Evolutionary conservation across 495 filamentous ascomycete species (phyloP), one percentile per base, ranked within the genome.

Genomic region (Penicillium fimorum): DNA sequence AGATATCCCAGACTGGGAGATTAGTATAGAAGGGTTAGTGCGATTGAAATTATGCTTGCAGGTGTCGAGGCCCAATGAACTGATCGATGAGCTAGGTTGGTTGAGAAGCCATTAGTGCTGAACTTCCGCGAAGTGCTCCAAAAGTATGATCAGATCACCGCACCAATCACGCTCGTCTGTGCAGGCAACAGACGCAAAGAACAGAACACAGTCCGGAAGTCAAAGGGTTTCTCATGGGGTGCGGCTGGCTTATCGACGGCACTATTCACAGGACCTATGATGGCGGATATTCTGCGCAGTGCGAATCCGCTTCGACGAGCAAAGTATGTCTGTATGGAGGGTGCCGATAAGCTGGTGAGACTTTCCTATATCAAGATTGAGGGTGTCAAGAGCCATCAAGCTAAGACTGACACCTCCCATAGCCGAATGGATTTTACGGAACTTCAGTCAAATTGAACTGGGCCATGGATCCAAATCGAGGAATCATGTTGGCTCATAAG

Each of bases 181-280:
- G 93, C 93, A 12, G 93, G 93, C 0, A 97, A 97, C 65, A 78
- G 93, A 56, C 81, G 93, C 22, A 97, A 97, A 72, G 93, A 97
- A 68, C 93, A 97, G 64, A 97, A 97, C 58, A 77, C 87, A 30
- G 90, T 96, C 2, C 79, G 91, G 27, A 97, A 97, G 68, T 89
- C 89, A 3, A 96, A 96, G 65, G 93, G 93, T 0, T 97, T 97
- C 74, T 96, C 92, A 50, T 97, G 93, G 93, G 93, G 93, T 38
- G 80, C 93, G 0, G 92, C 90, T 7, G 93, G 92, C 24, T 67
- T 97, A 5, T 96, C 92, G 0, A 97, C 92, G 0, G 88, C 92
- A 0, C 74, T 97, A 1, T 97, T 89, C 78, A 97, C 93, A 0
- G 93, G 93, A 6, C 88, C 92, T 0, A 67, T 85, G 40, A 84